Base-by-base conservation (phyloP, 108 stramenopile species). In the Skeletonema grethae region DNA sequence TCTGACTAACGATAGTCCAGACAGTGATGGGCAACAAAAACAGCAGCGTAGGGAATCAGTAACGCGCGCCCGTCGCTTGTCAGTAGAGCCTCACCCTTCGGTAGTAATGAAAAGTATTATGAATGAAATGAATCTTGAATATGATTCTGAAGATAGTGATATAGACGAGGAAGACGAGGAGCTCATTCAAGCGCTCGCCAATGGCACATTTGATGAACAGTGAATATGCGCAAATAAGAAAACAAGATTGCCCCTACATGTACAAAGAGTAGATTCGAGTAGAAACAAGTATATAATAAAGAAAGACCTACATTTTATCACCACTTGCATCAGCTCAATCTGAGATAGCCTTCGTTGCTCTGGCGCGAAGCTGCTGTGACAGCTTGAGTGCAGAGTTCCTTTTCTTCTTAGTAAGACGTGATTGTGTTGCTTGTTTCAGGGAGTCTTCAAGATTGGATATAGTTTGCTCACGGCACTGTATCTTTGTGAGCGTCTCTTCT, bases 401-500 rank as follows among this genome's bases (percentile, higher is more conserved):
- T 45, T 45, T 45, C 15, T 45, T 45, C 13, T 45, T 45, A n/a
- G 12, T n/a, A 13, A 45, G 43, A 45, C 43, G 43, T 4, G 43
- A 45, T n/a, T n/a, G 12, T 4, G 43, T 45, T 45, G 43, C 43
- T 45, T 79, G 70, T n/a, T 65, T 57, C 8, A 79, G 61, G 3
- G 78, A 72, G 5, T 36, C 58, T 30, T 79, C 78, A 12, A 79
- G 61, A 53, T 72, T 79, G 31, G 62, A 62, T 30, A 79, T 79
- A 35, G 78, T 79, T 61, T 65, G 72, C 56, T 79, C 78, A 2
- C 71, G 78, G 16, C 71, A 67, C 11, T 62, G 35, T 36, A 79
- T 61, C 50, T 79, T 79, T 0, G 69, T 67, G n/a, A 67, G 65
- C 65, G 63, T 72, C 50, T 79, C 78, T 57, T 79, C 78, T 15